Conservation (phyloP, 2,329 filamentous ascomycete genomes). For the Stachybotrys elegans region DNA sequence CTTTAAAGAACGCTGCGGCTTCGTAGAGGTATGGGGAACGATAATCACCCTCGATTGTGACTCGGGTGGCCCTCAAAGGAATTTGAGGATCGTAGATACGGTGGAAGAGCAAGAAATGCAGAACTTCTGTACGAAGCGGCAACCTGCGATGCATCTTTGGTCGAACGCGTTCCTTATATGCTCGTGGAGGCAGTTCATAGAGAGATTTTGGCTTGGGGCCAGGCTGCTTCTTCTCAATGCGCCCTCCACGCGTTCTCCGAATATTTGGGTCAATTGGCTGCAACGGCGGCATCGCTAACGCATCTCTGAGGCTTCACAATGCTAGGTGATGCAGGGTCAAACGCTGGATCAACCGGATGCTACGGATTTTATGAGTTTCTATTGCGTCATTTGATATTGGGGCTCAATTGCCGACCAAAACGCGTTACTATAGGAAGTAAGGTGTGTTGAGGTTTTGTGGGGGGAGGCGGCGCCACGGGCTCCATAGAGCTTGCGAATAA, state of each 20-base stretch:
- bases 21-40: background rate
- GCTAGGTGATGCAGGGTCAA: background rate
- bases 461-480: background rate
- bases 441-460: background rate
- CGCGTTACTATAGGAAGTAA: background rate
- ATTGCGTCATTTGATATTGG: background rate
- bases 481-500: background rate
- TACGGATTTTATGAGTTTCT: background rate
- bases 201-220: background rate
- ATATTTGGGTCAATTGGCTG: background rate
- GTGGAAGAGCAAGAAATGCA: background rate
- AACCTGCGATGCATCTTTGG: background rate
- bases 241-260: background rate
- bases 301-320: background rate
- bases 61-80: background rate
- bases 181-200: background rate
- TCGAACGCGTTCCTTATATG: background rate
- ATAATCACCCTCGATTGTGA: background rate
- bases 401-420: background rate
- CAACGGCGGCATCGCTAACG: background rate
- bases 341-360: background rate
- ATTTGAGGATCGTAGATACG: background rate
- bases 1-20: background rate
- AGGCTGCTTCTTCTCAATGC: background rate
- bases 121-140: background rate